Base-by-base conservation (phyloP, 805 yeast genomes). In the Wickerhamomyces mucosus region DNA sequence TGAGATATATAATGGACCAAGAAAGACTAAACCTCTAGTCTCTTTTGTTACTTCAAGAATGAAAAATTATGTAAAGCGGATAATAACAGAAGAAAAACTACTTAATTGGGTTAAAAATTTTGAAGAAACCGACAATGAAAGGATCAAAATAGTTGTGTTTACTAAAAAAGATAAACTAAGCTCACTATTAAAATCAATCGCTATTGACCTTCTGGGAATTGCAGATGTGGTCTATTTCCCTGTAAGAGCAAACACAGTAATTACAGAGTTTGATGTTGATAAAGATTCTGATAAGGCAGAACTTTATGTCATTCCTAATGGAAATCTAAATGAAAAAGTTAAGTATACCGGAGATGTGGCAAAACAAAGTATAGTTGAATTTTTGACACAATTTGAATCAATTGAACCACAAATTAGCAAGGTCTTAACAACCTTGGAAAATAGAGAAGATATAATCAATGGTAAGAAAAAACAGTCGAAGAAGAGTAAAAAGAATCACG, bases 21-120 rank as follows among this genome's bases (percentile, higher is more conserved):
- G 94, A 42, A 61, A 64, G 12, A 56, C 69, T 12, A 66, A 68
- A 25, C 62, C 74, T 5, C 63, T 84, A 39, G 61, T 67, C 3
- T 69, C 72, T 12, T 72, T 69, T 41, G 58, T 73, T 15, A 59
- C 69, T 17, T 63, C 75, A 1, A 63, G 83, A 41, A 60, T 80
- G 29, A 78, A 78, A 51, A 79, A 75, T 45, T 77, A 78, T 45
- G 78, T 75, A 9, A 72, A 68, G 48, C 67, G 69, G 45, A 47
- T 76, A 16, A 58, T 52, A 18, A 53, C 56, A 6, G 42, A 49
- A 1, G 52, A 50, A 2, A 63, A 53, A 20, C 29, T 68, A 10
- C 45, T 50, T 3, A 41, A 48, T 5, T 59, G 48, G 45, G 32
- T 16, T 17, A 29, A 18, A 12, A 19, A 21, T 21, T n/a, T 8